Conservation (phyloP, 768 basidiomycete genomes). For the Neoboletus subvelutipes region DNA sequence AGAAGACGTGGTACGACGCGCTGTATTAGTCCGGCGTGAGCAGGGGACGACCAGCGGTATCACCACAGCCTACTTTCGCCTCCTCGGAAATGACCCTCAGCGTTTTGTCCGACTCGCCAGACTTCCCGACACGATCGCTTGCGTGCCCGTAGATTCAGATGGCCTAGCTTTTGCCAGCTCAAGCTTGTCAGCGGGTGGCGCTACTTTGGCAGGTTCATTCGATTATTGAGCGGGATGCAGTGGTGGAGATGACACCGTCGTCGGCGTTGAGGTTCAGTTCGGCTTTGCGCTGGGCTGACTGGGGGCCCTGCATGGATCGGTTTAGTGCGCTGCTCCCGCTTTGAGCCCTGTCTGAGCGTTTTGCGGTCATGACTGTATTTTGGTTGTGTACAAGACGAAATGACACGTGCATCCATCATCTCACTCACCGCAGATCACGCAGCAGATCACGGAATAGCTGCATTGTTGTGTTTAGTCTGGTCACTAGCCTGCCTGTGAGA, state of each 20-base stretch:
- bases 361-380: slow-evolving; percentile 20
- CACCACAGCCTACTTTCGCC: slow-evolving; percentile 65
- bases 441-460: no score
- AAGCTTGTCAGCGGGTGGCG: slow-evolving; percentile 17
- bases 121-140: slow-evolving; percentile 90
- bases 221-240: background rate
- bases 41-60: background rate
- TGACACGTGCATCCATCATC: slow-evolving; percentile 23
- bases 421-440: no score
- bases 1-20: slow-evolving; percentile 88
- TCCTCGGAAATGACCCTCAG: slow-evolving; percentile 96
- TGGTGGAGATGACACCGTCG: background rate
- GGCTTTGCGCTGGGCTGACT: slow-evolving; percentile 65
- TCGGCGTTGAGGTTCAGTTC: slow-evolving; percentile 63
- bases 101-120: slow-evolving; percentile 97
- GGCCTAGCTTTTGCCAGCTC: slow-evolving; percentile 14
- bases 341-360: slow-evolving; percentile 62
- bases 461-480: no score
- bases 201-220: slow-evolving; percentile 30
- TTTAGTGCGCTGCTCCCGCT: slow-evolving; percentile 76
- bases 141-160: slow-evolving; percentile 3
- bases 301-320: slow-evolving; percentile 75
- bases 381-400: background rate
- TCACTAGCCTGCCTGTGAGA: no score
- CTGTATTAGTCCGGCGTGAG: slow-evolving; percentile 38